Percentiles rank a stretch among this genome's conserved stretches.
Conservation (phyloP, 495 filamentous ascomycete genomes). For the Lentithecium fluviatile region DNA sequence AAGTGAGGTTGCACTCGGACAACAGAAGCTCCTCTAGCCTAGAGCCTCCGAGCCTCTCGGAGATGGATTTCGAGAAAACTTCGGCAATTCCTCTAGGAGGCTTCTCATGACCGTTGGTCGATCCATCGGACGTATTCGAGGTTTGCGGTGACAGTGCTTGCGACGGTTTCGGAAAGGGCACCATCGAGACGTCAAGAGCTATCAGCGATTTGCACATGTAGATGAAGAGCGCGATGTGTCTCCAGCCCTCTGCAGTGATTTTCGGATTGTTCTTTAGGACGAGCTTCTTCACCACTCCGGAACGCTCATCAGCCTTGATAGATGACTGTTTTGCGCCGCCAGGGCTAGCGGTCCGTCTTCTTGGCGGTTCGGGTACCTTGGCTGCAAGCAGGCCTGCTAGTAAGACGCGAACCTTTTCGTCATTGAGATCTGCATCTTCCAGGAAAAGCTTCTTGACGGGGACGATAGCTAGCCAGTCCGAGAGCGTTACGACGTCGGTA, state of each 20-base stretch:
- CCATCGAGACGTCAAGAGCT: slow-evolving; percentile 79
- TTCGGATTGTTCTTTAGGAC: slow-evolving; percentile 86
- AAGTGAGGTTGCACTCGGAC: slow-evolving; percentile 69
- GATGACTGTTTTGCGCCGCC: slow-evolving; percentile 46
- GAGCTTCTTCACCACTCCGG: slow-evolving; percentile 80
- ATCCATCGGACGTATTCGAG: slow-evolving; percentile 19
- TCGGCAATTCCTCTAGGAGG: slow-evolving; percentile 50
- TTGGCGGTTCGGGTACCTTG: slow-evolving; percentile 48
- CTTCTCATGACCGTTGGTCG: slow-evolving; percentile 3
- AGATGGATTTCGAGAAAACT: slow-evolving; percentile 70
- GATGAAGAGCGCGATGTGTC: slow-evolving; percentile 83
- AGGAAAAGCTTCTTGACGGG: slow-evolving; percentile 81
- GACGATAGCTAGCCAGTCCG: slow-evolving; percentile 91
- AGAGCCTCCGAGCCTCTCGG: slow-evolving; percentile 69
- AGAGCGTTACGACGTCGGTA: slow-evolving; percentile 77
- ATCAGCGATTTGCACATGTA: slow-evolving; percentile 85
- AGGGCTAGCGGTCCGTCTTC: slow-evolving; percentile 34
- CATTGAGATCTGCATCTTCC: slow-evolving; percentile 80
- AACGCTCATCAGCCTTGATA: slow-evolving; percentile 50
- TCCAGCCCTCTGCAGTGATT: slow-evolving; percentile 84
- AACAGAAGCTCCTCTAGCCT: slow-evolving; percentile 83
- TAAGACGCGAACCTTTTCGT: slow-evolving; percentile 81
- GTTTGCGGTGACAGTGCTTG: slow-evolving; percentile 34
- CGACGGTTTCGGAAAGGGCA: slow-evolving; percentile 66
- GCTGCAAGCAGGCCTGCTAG: slow-evolving; percentile 83